Evolutionary conservation across 2,329 filamentous ascomycete species (phyloP).

Genomic region (Epichloe amarillans): DNA sequence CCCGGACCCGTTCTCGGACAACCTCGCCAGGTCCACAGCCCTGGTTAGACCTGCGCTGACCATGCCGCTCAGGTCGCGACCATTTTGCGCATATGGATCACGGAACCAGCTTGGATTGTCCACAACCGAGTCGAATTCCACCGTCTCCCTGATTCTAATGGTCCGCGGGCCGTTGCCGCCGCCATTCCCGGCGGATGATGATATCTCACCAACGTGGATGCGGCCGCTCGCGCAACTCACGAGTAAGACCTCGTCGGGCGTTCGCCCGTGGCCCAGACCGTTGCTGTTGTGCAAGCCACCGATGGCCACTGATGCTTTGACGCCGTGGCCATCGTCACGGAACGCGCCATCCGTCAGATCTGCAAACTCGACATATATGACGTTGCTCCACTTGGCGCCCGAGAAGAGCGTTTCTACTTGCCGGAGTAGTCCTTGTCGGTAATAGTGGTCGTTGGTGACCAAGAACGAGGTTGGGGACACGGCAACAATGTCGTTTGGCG

Average conservation of each 20-base stretch:
- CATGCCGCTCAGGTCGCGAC: slow-evolving; percentile 38
- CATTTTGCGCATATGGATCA: slow-evolving; percentile 33
- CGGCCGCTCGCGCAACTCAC: slow-evolving; percentile 30
- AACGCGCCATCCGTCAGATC: slow-evolving; percentile 8
- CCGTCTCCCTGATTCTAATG: slow-evolving; percentile 23
- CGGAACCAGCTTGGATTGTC: slow-evolving; percentile 47
- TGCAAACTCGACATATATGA: slow-evolving; percentile 30
- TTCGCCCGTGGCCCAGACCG: slow-evolving; percentile 37
- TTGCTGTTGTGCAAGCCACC: slow-evolving; percentile 39
- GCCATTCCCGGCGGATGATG: slow-evolving; percentile 8
- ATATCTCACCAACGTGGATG: slow-evolving; percentile 28
- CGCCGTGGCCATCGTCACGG: slow-evolving; percentile 17
- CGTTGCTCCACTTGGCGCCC: slow-evolving; percentile 33
- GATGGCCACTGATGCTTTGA: slow-evolving; percentile 31
- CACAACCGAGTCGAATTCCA: slow-evolving; percentile 30
- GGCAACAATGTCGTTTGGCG: slow-evolving; percentile 45
- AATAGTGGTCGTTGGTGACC: slow-evolving; percentile 46
- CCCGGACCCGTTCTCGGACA: slow-evolving; percentile 19
- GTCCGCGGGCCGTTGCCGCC: slow-evolving; percentile 6
- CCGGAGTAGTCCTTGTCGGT: slow-evolving; percentile 34
- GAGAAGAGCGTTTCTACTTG: slow-evolving; percentile 31
- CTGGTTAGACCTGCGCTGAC: slow-evolving; percentile 34
- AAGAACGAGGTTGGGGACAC: slow-evolving; percentile 34
- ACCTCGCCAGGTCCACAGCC: slow-evolving; percentile 22
- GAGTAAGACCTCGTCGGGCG: slow-evolving; percentile 27